Evolutionary conservation across 75 land plant genomes (phyloP).

Genomic region (Chamaecyparis obtusa): DNA sequence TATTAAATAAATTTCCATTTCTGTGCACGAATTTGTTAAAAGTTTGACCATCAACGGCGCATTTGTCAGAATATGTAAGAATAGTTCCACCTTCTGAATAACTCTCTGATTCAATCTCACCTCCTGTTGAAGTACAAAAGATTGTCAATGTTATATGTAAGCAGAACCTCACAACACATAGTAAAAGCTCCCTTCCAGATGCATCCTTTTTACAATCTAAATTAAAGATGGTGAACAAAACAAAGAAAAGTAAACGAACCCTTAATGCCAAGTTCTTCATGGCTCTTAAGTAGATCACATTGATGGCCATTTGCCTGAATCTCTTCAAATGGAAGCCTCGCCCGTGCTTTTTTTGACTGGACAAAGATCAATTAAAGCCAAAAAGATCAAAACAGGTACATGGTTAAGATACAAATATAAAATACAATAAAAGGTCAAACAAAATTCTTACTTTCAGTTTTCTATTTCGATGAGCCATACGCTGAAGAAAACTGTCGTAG

Average conservation of each 20-base stretch:
- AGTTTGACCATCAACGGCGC: conserved; percentile 1
- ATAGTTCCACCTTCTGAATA: not conserved
- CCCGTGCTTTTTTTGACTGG: not conserved
- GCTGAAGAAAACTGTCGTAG: conserved; percentile 58
- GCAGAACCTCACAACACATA: not conserved
- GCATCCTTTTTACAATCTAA: not conserved
- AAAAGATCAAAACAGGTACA: conserved; percentile 17
- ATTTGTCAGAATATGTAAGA: not conserved
- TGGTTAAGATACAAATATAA: conserved; percentile 7
- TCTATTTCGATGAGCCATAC: conserved; percentile 39
- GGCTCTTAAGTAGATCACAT: not conserved
- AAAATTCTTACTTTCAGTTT: conserved; percentile 34
- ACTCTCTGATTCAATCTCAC: not conserved
- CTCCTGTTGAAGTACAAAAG: conserved; percentile 7
- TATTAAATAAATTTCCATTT: not conserved
- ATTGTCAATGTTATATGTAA: not conserved
- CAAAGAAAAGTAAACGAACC: not conserved
- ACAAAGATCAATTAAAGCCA: not conserved
- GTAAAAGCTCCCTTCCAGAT: not conserved
- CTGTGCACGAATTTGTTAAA: not conserved
- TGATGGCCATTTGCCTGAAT: not conserved
- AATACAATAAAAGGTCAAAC: not conserved
- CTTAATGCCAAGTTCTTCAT: not conserved
- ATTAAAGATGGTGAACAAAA: not conserved
- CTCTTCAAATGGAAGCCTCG: not conserved